Evolutionary conservation across 1,284 basidiomycete genomes (phyloP).

Genomic region (Apiotrichum sp.): DNA sequence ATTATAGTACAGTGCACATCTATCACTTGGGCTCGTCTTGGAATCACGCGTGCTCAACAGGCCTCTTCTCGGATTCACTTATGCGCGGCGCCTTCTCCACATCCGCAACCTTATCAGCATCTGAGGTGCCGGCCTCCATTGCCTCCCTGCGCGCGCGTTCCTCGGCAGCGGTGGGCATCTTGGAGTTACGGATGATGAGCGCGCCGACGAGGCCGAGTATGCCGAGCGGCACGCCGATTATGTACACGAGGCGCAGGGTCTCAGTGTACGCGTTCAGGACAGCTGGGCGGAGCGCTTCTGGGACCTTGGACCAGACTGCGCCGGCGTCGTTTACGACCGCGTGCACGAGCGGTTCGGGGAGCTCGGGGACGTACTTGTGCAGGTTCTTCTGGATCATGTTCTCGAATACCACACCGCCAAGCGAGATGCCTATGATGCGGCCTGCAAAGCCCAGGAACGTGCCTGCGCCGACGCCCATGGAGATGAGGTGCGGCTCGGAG

Average conservation of each 20-base stretch:
- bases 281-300: conserved; percentile 20
- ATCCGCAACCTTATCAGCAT: too few species aligned
- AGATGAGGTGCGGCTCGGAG: conserved; percentile 36
- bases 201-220: conserved; percentile 30
- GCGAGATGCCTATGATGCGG: conserved; percentile 43
- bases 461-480: conserved; percentile 31
- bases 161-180: conserved; percentile 20
- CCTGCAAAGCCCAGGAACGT: conserved; percentile 41
- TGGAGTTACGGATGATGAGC: conserved; percentile 34
- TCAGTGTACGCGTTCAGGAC: conserved; percentile 39
- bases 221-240: conserved; percentile 38
- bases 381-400: conserved; percentile 41
- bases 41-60: too few species aligned
- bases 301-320: conserved; percentile 34
- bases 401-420: conserved; percentile 43
- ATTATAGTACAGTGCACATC: too few species aligned
- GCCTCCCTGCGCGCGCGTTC: too few species aligned
- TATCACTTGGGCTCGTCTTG: too few species aligned
- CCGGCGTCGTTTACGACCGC: conserved; percentile 30
- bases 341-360: conserved; percentile 17
- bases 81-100: too few species aligned
- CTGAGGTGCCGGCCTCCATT: too few species aligned
- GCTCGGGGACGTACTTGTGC: conserved; percentile 23
- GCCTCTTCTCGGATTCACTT: too few species aligned
- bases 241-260: conserved; percentile 34